Evolutionary conservation across 1,284 basidiomycete genomes (phyloP), one percentile per base, ranked within the genome.

Genomic region (Grifola frondosa): DNA sequence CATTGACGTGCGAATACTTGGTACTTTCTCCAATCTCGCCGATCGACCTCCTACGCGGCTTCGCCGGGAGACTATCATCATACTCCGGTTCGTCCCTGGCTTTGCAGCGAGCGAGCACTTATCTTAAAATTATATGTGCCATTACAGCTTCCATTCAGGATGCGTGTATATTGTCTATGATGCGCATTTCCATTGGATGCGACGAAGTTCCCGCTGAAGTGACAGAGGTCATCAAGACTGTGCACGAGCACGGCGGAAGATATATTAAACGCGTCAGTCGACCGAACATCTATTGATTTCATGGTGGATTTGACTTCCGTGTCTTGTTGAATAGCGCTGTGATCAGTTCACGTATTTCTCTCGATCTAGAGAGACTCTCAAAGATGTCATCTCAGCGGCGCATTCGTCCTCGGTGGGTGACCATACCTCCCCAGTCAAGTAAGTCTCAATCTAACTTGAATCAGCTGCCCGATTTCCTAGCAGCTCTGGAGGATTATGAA

Each of bases 401-500:
- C 56, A 61, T 25, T 77, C 80, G 5, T 67, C 75, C 38, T 74
- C 81, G 30, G 82, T 82, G 55, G 51, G 75, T 61, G 22, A 7
- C 6, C 3, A 12, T 15, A 7, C 10, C 3, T 11, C 15, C 26
- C n/a, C 6, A 16, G 6, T 32, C 30, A 8, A 12, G 12, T 11
- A 6, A 24, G 2, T 23, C 15, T 4, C 12, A 38, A 20, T 31
- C 37, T 44, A 15, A 49, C 29, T 24, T 11, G 12, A 5, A 13
- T 3, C 50, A 89, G 87, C 71, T 89, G 29, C 87, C 86, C 5
- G 84, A 84, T 53, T 84, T 89, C 45, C 60, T 83, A 24, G 50
- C 64, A 21, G 71, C 81, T 2, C 60, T 88, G 28, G 70, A 78
- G 48, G 59, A 57, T 40, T 59, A 56, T 43, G 53, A 53, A 37